Percentiles rank a stretch among this genome's conserved stretches.
phyloP scores from a whole-genome alignment of 2,329 filamentous ascomycete species.

The Colletotrichum eleusines region DNA sequence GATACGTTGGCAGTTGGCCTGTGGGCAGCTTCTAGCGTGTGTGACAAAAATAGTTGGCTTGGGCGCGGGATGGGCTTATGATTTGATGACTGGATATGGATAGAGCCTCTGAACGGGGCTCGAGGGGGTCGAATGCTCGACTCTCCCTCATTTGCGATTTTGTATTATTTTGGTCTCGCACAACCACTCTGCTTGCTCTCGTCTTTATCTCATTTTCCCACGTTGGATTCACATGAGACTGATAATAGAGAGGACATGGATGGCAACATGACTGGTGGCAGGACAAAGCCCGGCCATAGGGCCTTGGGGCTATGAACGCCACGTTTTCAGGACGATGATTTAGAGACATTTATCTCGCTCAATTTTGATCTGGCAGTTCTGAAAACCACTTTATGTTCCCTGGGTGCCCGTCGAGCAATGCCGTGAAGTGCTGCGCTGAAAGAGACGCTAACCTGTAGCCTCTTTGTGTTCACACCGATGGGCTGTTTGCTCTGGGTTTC shows the following conservation, averaged over 20 bases:
- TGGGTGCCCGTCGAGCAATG: constrained; percentile 29
- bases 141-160: constrained; percentile 22
- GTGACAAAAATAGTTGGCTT: constrained; percentile 27
- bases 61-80: constrained; percentile 32
- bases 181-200: constrained; percentile 34
- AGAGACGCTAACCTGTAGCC: not conserved
- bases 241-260: constrained; percentile 26
- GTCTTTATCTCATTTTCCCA: constrained; percentile 30
- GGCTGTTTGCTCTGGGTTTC: constrained; percentile 31
- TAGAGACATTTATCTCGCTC: constrained; percentile 37
- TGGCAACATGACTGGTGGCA: constrained; percentile 12
- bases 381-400: constrained; percentile 6
- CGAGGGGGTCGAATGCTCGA: constrained; percentile 18
- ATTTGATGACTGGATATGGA: constrained; percentile 38
- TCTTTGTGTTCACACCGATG: not conserved
- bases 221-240: constrained; percentile 33
- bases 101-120: constrained; percentile 27
- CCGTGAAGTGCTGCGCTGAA: constrained; percentile 3
- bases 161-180: constrained; percentile 34
- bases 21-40: not conserved
- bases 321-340: constrained; percentile 19
- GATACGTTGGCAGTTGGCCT: constrained; percentile 14
- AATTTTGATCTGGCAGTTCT: constrained; percentile 38
- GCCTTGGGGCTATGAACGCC: constrained; percentile 4
- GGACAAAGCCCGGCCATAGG: not conserved